These are phyloP conservation scores for Ogataea nonfermentans DNA, from an alignment of 805 yeast species.

Conservation along the genomic window DNA sequence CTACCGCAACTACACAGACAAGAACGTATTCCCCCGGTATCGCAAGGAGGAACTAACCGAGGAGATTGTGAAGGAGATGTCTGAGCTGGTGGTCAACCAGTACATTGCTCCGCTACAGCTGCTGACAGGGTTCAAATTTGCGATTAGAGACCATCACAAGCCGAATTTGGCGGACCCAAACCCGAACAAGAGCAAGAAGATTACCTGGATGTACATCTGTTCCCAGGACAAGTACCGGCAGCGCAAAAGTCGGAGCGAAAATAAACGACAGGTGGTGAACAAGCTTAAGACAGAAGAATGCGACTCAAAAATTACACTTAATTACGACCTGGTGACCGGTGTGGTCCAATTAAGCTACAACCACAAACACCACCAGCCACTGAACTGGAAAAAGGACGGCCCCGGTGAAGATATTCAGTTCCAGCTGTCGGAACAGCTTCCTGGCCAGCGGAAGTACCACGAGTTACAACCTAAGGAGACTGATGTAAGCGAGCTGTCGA, in stretches of 20 bases:
- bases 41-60: conserved; percentile 31
- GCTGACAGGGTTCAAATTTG: conserved; percentile 42
- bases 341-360: conserved; percentile 36
- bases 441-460: conserved; percentile 14
- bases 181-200: conserved; percentile 39
- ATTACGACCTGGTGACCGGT: conserved; percentile 40
- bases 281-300: conserved; percentile 42
- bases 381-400: conserved; percentile 32
- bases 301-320: conserved; percentile 39
- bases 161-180: conserved; percentile 32
- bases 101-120: conserved; percentile 42
- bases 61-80: conserved; percentile 34
- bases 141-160: conserved; percentile 45
- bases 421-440: conserved; percentile 14
- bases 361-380: conserved; percentile 42
- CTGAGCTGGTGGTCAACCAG: conserved; percentile 35
- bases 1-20: conserved; percentile 34
- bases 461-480: conserved; percentile 19
- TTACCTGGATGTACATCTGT: conserved; percentile 45
- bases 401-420: conserved; percentile 19
- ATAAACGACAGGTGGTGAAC: conserved; percentile 38
- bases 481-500: conserved; percentile 23
- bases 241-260: conserved; percentile 40
- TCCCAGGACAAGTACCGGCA: conserved; percentile 44
- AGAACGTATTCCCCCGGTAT: conserved; percentile 35